A percentile compares a stretch with the other conserved stretches of the same genome.
phyloP scores from a whole-genome alignment of 345 rosid species.

The Toxicodendron radicans region DNA sequence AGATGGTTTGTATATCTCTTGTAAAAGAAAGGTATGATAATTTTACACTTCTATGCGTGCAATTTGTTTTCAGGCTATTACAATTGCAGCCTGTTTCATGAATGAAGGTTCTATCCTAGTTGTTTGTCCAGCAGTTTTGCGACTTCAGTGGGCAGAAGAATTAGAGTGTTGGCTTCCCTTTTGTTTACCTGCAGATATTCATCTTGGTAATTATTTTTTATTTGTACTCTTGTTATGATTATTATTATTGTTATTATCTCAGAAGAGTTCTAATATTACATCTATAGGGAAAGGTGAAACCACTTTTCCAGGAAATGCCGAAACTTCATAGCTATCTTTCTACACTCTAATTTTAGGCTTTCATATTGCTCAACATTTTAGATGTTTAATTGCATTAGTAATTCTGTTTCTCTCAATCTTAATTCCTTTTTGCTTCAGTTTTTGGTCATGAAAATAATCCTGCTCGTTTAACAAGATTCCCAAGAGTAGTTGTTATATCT shows the following conservation, averaged over 20 bases:
- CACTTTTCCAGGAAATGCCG: neutral
- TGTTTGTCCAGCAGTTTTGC: constrained; percentile 93
- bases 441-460: constrained; percentile 87
- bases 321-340: neutral
- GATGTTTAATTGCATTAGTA: neutral
- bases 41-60: constrained; percentile 10
- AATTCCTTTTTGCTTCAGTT: constrained; percentile 46
- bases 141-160: constrained; percentile 94
- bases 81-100: constrained; percentile 86
- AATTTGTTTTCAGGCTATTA: constrained; percentile 67
- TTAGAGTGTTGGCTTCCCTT: constrained; percentile 90
- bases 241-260: neutral
- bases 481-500: constrained; percentile 87
- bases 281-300: neutral
- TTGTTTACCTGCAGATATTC: constrained; percentile 88
- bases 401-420: neutral
- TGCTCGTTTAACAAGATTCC: constrained; percentile 58
- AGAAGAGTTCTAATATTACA: neutral
- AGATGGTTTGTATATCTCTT: constrained; percentile 8
- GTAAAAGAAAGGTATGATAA: constrained; percentile 12
- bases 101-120: constrained; percentile 78
- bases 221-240: constrained; percentile 2
- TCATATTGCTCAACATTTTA: neutral
- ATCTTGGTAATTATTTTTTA: constrained; percentile 60
- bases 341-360: neutral